Evolutionary conservation across 306 rosid genomes (phyloP), one percentile per base, ranked within the genome.

Genomic region (Castanopsis chinensis): DNA sequence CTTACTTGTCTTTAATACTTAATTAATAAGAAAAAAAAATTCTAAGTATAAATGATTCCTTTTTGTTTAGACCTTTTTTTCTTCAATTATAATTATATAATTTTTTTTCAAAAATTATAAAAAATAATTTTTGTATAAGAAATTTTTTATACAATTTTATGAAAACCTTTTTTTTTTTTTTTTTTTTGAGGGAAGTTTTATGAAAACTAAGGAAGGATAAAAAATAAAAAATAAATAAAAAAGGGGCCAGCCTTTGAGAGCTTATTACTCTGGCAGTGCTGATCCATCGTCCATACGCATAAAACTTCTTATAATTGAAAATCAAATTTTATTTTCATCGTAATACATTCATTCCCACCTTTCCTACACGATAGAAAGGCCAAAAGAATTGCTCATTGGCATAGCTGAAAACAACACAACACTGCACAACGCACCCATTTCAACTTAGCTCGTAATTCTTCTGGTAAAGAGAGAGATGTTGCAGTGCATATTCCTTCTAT

Each of bases 401-500:
- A 14, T 21, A 23, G 65, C 45, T 41, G 45, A 41, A 41, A 41
- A 41, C 45, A 41, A 41, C 45, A 41, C 45, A 41, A 11, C 65
- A 11, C 65, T 1, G 4, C 17, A 21, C 53, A 49, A 49, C 53
- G 4, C 27, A 5, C 27, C 65, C 5, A 23, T 14, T 59, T 25
- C 30, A 14, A 10, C 32, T 1, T 4, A 9, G 25, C 27, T 27
- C 28, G 12, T 68, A 17, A 11, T 60, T n/a, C 15, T 53, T 69
- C 68, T 28, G 19, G 2, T 5, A 80, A 73, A 59, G 10, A 49
- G 19, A 74, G 79, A 74, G 11, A 94, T 94, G 98, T 89, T 95
- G 91, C 99, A 95, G 84, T 95, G 99, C 86, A 90, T 91, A 76
- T 95, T 95, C 84, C 97, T 95, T 84, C 86, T 92, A n/a, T 92